Base-by-base conservation (phyloP, 2,329 filamentous ascomycete species). In the Ophiostoma quercus region DNA sequence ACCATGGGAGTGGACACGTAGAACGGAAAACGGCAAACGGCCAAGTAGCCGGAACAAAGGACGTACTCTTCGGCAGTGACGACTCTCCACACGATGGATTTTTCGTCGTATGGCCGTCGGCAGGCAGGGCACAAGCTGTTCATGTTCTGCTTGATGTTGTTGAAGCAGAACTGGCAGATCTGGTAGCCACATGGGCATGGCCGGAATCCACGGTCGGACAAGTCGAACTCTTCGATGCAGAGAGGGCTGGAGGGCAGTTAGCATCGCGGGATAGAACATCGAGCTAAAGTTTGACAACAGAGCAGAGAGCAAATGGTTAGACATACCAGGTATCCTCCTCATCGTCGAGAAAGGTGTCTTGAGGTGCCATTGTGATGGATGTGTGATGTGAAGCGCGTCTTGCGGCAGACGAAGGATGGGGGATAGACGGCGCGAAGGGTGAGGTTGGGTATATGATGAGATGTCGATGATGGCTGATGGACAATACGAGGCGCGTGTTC, bases 141-240 rank as follows among this genome's bases (percentile, higher is more conserved):
- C 86, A 97, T 93, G 76, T 97, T 97, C 76, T 91, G 96, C 82
- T 96, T 96, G 79, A 99, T 96, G 79, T 98, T 99, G 82, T 99
- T 97, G 84, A 94, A 99, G 82, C 95, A 99, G 81, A 99, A 99
- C 84, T 99, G 96, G 81, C 95, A 99, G 79, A 99, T 94, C 94
- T 97, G 94, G 77, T 99, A 99, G 72, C 95, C 95, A 78, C 95
- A 99, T 71, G 94, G 94, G 83, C 95, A 99, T 74, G 95, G 95
- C 77, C 90, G 89, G 81, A 99, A 99, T 81, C 96, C 97, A 79
- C 92, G 92, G 84, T 99, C 95, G 60, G 93, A 96, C 67, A 99
- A 88, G 81, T 99, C 96, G 78, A 99, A 96, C 83, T 99, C 96
- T 82, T 99, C 95, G 78, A 99, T 96, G 79, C 95, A 99, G 73